Evolutionary conservation across 441 rosid species (phyloP), one percentile per base, ranked within the genome.

Genomic region (Jatropha podagrica): DNA sequence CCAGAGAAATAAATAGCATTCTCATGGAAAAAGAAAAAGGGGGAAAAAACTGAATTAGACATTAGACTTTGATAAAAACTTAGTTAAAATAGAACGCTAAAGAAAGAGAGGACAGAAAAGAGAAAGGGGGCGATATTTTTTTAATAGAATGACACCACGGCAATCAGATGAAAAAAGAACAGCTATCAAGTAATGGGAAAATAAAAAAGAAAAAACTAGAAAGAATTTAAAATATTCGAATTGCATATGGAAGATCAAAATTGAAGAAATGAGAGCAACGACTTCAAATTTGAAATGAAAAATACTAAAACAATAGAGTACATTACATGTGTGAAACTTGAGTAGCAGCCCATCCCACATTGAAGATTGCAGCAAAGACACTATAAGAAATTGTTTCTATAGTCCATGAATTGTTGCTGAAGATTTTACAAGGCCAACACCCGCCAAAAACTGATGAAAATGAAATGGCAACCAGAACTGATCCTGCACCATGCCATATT

Each of bases 281-380:
- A 7, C 48, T 37, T 75, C 63, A 73, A 1, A 38, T 54, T 75
- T 65, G 12, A 51, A 78, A 3, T 5, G 27, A 38, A 42, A 55
- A 49, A 73, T 26, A 61, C 15, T 44, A 37, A 23, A 70, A 74
- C 42, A 64, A 51, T 44, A 58, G 62, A 80, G 83, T 65, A 68
- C 66, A 77, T 85, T 92, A 96, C 99, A 96, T 96, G 85, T 96
- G 98, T 41, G 99, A 94, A 85, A 96, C 99, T 75, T 96, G 99
- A 81, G 99, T 88, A 78, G 95, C 97, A 54, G 98, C 99, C 98
- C 98, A 96, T 55, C 99, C 99, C 68, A 93, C 80, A 83, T 96
- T 96, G 84, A 96, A 96, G 77, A 96, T 91, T 73, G 97, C 98
- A 65, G 98, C 98, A 82, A 87, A 93, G 38, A 77, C 80, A 77